phyloP scores from a whole-genome alignment of 805 yeast genomes.

The Pichia scutulata region DNA sequence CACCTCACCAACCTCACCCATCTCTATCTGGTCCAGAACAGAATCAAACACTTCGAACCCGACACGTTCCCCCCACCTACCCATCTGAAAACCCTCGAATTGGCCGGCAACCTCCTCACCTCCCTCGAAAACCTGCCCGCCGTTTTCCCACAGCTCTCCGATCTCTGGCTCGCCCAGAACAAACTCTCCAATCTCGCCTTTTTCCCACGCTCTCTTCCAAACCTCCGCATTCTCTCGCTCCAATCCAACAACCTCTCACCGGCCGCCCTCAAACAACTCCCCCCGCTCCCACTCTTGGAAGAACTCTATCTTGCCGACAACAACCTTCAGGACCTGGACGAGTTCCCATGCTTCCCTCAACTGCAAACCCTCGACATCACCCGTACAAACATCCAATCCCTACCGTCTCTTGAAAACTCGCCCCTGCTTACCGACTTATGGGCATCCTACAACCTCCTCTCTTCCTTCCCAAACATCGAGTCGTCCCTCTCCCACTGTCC shows the following conservation, averaged over 20 bases:
- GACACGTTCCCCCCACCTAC: slow-evolving; percentile 25
- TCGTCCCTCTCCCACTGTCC: slow-evolving; percentile 55
- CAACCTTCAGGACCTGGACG: slow-evolving; percentile 66
- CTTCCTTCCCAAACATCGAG: slow-evolving; percentile 61
- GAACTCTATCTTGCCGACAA: slow-evolving; percentile 88
- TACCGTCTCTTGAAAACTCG: slow-evolving; percentile 62
- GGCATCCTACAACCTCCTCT: slow-evolving; percentile 76
- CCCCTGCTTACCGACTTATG: slow-evolving; percentile 79
- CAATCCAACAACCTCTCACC: background rate
- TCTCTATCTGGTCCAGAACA: background rate
- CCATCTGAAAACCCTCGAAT: background rate
- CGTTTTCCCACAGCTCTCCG: background rate
- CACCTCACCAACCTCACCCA: background rate
- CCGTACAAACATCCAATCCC: slow-evolving; percentile 53
- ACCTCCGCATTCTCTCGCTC: background rate
- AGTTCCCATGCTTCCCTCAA: slow-evolving; percentile 51
- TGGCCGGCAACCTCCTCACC: background rate
- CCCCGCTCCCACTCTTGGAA: slow-evolving; percentile 60
- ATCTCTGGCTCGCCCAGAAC: background rate
- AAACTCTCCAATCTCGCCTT: background rate
- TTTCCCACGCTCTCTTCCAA: background rate
- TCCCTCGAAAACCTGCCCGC: background rate
- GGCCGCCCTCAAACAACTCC: slow-evolving; percentile 74
- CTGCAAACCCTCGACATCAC: slow-evolving; percentile 78
- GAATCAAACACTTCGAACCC: slow-evolving; percentile 60